These are phyloP conservation scores for Exophiala mesophila DNA, from an alignment of 2,329 filamentous ascomycete genomes.

Conservation along the genomic window DNA sequence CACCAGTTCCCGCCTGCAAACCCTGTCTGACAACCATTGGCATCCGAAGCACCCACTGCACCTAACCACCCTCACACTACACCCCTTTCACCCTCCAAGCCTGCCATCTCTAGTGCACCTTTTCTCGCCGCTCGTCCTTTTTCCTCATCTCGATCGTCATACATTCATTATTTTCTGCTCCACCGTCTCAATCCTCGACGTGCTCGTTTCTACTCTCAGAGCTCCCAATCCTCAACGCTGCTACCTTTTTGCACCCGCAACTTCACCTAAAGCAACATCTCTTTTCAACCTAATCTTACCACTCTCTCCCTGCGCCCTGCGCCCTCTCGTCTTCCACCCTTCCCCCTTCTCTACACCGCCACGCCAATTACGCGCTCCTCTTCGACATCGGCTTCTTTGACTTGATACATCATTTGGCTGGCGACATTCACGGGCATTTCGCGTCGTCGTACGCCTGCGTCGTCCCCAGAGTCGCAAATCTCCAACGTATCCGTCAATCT, in stretches of 20 bases:
- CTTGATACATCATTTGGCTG: background rate
- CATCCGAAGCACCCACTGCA: too few relatives aligned
- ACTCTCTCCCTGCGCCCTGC: background rate
- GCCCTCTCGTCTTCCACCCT: background rate
- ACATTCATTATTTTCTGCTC: slow-evolving; percentile 2
- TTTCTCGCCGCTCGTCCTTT: slow-evolving; percentile 1
- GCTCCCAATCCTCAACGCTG: too few relatives aligned
- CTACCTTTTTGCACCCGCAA: slow-evolving; percentile 3
- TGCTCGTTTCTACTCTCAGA: too few relatives aligned
- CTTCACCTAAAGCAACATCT: slow-evolving; percentile 4
- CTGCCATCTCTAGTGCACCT: background rate
- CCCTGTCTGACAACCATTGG: too few relatives aligned
- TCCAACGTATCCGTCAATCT: too few relatives aligned
- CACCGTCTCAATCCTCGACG: background rate
- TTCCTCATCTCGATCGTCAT: slow-evolving; percentile 10
- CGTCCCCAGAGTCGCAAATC: background rate
- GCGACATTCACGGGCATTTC: background rate
- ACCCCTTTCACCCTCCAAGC: background rate
- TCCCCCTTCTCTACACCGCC: slow-evolving; percentile 13
- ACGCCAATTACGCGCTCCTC: slow-evolving; percentile 9
- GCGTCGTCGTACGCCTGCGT: background rate
- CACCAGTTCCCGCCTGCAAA: too few relatives aligned
- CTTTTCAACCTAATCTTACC: background rate
- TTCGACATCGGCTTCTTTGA: slow-evolving; percentile 3
- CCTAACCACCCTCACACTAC: too few relatives aligned